These are phyloP conservation scores for Citeromyces matritensis DNA, from an alignment of 805 yeast genomes.

Conservation along the genomic window DNA sequence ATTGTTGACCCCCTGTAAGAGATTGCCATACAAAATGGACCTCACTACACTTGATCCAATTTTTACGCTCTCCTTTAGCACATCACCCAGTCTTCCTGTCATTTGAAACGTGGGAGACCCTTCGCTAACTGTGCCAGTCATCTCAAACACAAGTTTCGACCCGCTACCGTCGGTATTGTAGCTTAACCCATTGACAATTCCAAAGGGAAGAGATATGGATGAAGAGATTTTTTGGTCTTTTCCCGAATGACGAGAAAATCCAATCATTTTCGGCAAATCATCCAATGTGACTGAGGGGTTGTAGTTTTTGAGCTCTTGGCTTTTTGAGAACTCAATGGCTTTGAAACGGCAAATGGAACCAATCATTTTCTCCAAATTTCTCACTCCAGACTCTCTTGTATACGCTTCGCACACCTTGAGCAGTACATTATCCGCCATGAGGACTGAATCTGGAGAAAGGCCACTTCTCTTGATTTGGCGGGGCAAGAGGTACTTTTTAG, in stretches of 20 bases:
- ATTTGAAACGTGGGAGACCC: constrained; percentile 26
- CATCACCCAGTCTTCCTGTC: constrained; percentile 76
- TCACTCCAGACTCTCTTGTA: constrained; percentile 78
- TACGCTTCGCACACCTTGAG: constrained; percentile 49
- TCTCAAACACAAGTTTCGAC: constrained; percentile 64
- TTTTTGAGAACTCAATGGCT: constrained; percentile 52
- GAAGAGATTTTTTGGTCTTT: constrained; percentile 28
- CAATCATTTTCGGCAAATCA: constrained; percentile 59
- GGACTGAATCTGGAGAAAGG: constrained; percentile 21
- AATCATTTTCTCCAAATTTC: constrained; percentile 61
- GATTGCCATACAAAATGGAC: constrained; percentile 22
- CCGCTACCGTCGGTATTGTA: constrained; percentile 84
- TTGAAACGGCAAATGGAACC: constrained; percentile 70
- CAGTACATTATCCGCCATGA: constrained; percentile 37
- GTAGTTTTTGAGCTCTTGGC: constrained; percentile 13
- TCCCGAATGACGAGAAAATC: constrained; percentile 27
- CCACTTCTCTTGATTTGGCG: constrained; percentile 64
- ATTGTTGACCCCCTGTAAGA: constrained; percentile 4
- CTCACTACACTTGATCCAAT: constrained; percentile 66
- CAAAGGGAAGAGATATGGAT: constrained; percentile 34
- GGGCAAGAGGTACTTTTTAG: constrained; percentile 53
- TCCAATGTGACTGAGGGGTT: constrained; percentile 24
- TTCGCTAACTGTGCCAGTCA: constrained; percentile 45
- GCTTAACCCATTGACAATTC: constrained; percentile 79
- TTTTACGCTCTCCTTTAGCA: constrained; percentile 66